Evolutionary conservation across 2,329 filamentous ascomycete species (phyloP).

Genomic region (Didymella sp.): DNA sequence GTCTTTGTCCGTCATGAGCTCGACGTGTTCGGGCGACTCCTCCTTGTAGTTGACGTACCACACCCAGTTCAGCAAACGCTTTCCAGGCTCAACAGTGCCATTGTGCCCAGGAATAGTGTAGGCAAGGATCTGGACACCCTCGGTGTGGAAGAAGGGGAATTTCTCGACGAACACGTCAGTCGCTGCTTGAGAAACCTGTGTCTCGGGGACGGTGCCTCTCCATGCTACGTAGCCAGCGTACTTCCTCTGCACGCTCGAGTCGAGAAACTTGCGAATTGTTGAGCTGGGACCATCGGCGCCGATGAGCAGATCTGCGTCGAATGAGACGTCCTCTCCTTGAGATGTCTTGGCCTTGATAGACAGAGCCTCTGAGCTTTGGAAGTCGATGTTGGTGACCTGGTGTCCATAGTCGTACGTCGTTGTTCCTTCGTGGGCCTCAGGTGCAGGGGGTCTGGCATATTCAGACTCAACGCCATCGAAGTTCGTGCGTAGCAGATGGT

Average conservation of each 20-base stretch:
- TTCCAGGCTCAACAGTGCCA: conserved; percentile 47
- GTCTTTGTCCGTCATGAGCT: conserved; percentile 54
- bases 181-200: conserved; percentile 22
- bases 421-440: conserved; percentile 22
- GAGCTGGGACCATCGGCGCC: conserved; percentile 39
- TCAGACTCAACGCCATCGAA: conserved; percentile 34
- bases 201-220: conserved; percentile 37
- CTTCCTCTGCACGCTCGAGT: conserved; percentile 20
- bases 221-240: conserved; percentile 41
- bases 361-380: not conserved
- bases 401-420: conserved; percentile 30
- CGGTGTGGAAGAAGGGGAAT: conserved; percentile 30
- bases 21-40: conserved; percentile 44
- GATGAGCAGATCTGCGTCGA: conserved; percentile 32
- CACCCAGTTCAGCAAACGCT: conserved; percentile 56
- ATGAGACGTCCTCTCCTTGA: conserved; percentile 6
- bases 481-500: conserved; percentile 36
- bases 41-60: conserved; percentile 55
- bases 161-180: conserved; percentile 27
- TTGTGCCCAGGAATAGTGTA: conserved; percentile 54
- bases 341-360: conserved; percentile 7
- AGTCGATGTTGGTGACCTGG: conserved; percentile 24
- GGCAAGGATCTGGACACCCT: conserved; percentile 27
- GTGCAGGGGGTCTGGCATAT: conserved; percentile 24
- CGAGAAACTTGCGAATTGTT: conserved; percentile 27